Conservation (phyloP, 2,329 filamentous ascomycete genomes). For the Thelonectria discophora region DNA sequence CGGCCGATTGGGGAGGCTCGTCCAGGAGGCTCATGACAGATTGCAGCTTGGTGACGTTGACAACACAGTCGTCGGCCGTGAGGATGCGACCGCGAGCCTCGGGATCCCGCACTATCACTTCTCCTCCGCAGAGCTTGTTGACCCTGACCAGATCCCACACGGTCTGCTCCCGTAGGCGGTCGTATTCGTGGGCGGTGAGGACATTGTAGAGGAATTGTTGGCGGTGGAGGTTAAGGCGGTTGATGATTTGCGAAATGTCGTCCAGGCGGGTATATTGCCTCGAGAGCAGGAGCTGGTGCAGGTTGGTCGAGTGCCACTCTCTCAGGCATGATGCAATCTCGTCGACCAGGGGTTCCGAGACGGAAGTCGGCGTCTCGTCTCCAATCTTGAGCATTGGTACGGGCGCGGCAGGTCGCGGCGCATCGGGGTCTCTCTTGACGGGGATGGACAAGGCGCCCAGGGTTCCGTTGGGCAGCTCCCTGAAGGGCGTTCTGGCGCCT, state of each 20-base stretch:
- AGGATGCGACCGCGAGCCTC: conserved; percentile 83
- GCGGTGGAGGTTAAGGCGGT: conserved; percentile 82
- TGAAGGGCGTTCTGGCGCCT: conserved; percentile 45
- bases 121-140: conserved; percentile 92
- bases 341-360: conserved; percentile 90
- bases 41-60: conserved; percentile 90
- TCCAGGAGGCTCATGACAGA: conserved; percentile 95
- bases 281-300: conserved; percentile 88
- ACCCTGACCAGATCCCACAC: conserved; percentile 95
- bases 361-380: conserved; percentile 92
- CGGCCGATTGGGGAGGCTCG: conserved; percentile 73
- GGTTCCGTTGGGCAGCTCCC: conserved; percentile 52
- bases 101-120: conserved; percentile 94
- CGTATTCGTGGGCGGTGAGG: conserved; percentile 84
- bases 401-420: conserved; percentile 84
- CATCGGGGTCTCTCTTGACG: conserved; percentile 69
- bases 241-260: conserved; percentile 80
- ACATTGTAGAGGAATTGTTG: conserved; percentile 95
- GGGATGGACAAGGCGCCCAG: conserved; percentile 56
- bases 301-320: conserved; percentile 97
- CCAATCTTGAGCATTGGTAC: conserved; percentile 98
- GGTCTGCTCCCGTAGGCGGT: conserved; percentile 82
- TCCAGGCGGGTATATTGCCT: conserved; percentile 85
- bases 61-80: conserved; percentile 91
- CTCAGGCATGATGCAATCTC: conserved; percentile 96